Conservation (phyloP, 2,329 filamentous ascomycete species). For the Fusarium goolgardi region DNA sequence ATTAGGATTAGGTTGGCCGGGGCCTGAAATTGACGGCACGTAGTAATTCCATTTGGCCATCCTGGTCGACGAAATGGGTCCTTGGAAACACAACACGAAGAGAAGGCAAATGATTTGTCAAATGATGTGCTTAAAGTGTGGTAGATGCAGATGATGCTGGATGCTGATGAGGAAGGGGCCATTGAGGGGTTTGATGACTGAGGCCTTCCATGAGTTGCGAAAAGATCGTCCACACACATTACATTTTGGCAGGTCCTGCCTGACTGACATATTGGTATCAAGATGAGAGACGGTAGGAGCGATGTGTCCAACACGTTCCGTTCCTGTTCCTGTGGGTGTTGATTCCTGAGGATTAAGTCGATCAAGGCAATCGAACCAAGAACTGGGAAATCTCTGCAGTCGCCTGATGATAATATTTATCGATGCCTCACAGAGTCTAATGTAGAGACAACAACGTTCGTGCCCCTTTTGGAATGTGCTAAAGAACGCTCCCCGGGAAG, state of each 20-base stretch:
- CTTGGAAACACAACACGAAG: constrained; percentile 22
- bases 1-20: constrained; percentile 22
- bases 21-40: constrained; percentile 19
- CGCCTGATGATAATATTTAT: constrained; percentile 21
- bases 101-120: constrained; percentile 34
- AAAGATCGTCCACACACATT: constrained; percentile 3
- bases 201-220: constrained; percentile 17
- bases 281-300: not conserved
- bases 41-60: constrained; percentile 24
- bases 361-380: not conserved
- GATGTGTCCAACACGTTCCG: not conserved
- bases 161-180: constrained; percentile 7
- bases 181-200: constrained; percentile 19
- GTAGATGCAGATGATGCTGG: constrained; percentile 31
- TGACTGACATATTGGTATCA: not conserved
- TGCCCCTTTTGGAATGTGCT: constrained; percentile 22
- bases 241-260: not conserved
- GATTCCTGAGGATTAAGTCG: not conserved
- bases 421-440: constrained; percentile 15
- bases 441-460: constrained; percentile 2
- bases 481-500: constrained; percentile 40
- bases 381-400: constrained; percentile 14
- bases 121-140: constrained; percentile 31
- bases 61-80: constrained; percentile 22
- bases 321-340: not conserved